Percentiles rank a stretch among this genome's conserved stretches.
Evolutionary conservation across 805 yeast genomes (phyloP).

Genomic region (Kazachstania martiniae): DNA sequence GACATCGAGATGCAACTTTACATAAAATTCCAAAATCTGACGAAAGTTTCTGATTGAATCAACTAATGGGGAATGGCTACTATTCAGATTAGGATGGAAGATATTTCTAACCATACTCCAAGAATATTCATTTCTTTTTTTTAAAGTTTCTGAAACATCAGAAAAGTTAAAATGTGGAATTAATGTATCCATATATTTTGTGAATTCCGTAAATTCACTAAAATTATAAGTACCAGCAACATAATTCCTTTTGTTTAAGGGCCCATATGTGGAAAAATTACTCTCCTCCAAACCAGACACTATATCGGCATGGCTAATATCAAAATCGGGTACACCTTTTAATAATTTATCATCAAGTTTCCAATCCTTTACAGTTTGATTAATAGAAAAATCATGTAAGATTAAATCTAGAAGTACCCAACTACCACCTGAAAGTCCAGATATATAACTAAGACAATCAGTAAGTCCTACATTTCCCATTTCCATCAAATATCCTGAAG

Average conservation of each 20-base stretch:
- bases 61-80: conserved; percentile 6
- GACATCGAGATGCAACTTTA: conserved; percentile 43
- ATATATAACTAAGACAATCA: conserved; percentile 45
- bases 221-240: background rate
- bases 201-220: conserved; percentile 14
- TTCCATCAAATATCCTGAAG: conserved; percentile 23
- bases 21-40: conserved; percentile 37
- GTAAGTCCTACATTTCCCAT: conserved; percentile 33
- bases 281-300: conserved; percentile 5
- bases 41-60: conserved; percentile 23
- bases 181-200: conserved; percentile 10
- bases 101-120: conserved; percentile 8
- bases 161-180: no score
- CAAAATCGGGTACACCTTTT: conserved; percentile 48
- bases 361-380: conserved; percentile 30
- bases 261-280: no score
- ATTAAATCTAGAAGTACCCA: conserved; percentile 50
- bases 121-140: conserved; percentile 10
- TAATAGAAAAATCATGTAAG: conserved; percentile 30
- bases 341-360: conserved; percentile 37
- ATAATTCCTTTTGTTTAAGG: background rate
- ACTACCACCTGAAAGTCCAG: conserved; percentile 64
- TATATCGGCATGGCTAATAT: conserved; percentile 23
- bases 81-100: conserved; percentile 6
- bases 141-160: conserved; percentile 4